Base-by-base conservation (phyloP, 73 alveolate genomes). In the Paramecium biaurelia region DNA sequence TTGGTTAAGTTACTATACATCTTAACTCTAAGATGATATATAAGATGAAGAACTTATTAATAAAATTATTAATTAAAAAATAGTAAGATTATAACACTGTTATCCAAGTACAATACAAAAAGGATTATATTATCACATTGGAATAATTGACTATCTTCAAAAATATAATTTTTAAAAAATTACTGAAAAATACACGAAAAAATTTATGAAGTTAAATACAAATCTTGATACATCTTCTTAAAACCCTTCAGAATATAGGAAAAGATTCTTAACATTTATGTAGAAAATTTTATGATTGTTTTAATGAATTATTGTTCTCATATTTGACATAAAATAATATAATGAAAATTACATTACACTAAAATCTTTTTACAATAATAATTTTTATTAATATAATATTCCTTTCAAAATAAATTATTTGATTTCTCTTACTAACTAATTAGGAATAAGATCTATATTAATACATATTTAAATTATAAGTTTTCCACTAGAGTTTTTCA, bases 51-150 rank as follows among this genome's bases (percentile, higher is more conserved):
- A 6, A 70, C 5, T 70, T 4, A 70, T 70, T 2, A 14, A 24
- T 6, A 38, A 26, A 14, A 70, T 70, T 38, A 34, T 70, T 8
- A 26, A 70, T 30, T 92, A 68, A 87, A 86, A 47, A 23, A 30
- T 57, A 23, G 38, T 63, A 26, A 47, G 26, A 45, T 56, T 89
- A 34, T 30, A 63, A 24, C 72, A 86, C 35, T 32, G 63, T 86
- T 38, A 74, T 92, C 23, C 67, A 47, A 28, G 85, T 92, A 34
- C 38, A 47, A 92, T 79, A 14, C 82, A 86, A 30, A 79, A 70
- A 57, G 92, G 85, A 0, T 88, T 85, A 1, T 96, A 86, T 37
- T 87, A 87, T 45, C 93, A 87, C 38, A 41, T 87, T 15, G 93
- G 93, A 41, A 68, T 87, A 4, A 87, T 87, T 23, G 93, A 87